Conservation (phyloP, 2,329 filamentous ascomycete genomes). For the Tolypocladium inflatum region DNA sequence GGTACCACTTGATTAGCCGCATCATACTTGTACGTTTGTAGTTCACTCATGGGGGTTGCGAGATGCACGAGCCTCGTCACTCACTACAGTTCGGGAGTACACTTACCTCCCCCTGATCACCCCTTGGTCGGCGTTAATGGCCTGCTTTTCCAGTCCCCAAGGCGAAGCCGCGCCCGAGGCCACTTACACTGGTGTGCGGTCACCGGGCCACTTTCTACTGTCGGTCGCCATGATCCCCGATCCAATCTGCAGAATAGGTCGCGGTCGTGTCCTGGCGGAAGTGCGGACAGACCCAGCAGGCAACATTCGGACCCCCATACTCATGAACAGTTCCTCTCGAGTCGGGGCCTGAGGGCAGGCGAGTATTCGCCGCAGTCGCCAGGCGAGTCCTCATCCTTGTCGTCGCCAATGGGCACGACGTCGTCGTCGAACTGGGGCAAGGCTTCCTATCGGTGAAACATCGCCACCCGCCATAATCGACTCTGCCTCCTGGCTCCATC, state of each 20-base stretch:
- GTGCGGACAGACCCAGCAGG: background rate
- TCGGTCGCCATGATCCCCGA: background rate
- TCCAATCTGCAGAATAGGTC: background rate
- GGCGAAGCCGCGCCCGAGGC: background rate
- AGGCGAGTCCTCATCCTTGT: background rate
- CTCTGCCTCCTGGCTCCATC: constrained; percentile 1
- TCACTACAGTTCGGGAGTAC: background rate
- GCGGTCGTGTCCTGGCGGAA: background rate
- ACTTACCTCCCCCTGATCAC: background rate
- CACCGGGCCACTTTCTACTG: background rate
- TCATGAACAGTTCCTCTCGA: background rate
- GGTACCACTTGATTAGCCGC: background rate
- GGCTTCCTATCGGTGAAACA: constrained; percentile 8
- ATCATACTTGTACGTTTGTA: background rate
- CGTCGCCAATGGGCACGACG: background rate
- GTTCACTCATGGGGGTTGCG: background rate
- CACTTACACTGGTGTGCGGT: background rate
- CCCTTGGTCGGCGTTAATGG: background rate
- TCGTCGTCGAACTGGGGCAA: constrained; percentile 34
- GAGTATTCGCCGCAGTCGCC: background rate
- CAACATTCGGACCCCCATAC: background rate
- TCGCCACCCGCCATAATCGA: background rate
- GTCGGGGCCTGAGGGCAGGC: background rate
- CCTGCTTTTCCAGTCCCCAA: background rate
- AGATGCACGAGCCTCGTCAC: background rate